A percentile compares a stretch with the other conserved stretches of the same genome.
These are phyloP conservation scores for Coleophoma cylindrospora DNA, from an alignment of 2,329 filamentous ascomycete species.

Conservation along the genomic window DNA sequence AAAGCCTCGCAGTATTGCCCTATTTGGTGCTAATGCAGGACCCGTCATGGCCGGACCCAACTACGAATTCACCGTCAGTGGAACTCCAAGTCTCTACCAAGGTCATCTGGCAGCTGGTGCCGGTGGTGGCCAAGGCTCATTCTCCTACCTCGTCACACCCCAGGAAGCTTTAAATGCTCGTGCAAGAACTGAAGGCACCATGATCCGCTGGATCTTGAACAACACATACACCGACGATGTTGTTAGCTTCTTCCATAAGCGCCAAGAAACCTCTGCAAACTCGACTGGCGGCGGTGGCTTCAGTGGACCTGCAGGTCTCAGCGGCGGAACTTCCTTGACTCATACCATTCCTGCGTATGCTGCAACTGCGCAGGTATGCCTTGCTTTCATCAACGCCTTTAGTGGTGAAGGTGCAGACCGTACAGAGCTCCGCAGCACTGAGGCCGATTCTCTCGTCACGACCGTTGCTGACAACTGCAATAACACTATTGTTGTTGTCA, in stretches of 20 bases:
- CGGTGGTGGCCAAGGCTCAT: not conserved
- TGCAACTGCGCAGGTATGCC: not conserved
- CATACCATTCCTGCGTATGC: too few species aligned
- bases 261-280: not conserved
- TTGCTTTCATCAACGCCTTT: not conserved
- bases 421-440: not conserved
- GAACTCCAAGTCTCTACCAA: not conserved
- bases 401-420: not conserved
- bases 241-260: not conserved
- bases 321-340: too few species aligned
- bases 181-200: not conserved
- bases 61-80: not conserved
- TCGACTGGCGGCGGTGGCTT: not conserved
- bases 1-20: constrained; percentile 42
- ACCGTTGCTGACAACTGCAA: constrained; percentile 27
- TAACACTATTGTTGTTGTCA: constrained; percentile 57
- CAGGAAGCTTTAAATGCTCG: not conserved
- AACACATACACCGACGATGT: not conserved
- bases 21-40: constrained; percentile 32
- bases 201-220: not conserved
- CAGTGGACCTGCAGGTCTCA: not conserved
- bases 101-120: not conserved
- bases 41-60: not conserved
- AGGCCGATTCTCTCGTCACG: not conserved
- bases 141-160: not conserved